Base-by-base conservation (phyloP, 2,329 filamentous ascomycete species). In the Fonsecaea pedrosoi region DNA sequence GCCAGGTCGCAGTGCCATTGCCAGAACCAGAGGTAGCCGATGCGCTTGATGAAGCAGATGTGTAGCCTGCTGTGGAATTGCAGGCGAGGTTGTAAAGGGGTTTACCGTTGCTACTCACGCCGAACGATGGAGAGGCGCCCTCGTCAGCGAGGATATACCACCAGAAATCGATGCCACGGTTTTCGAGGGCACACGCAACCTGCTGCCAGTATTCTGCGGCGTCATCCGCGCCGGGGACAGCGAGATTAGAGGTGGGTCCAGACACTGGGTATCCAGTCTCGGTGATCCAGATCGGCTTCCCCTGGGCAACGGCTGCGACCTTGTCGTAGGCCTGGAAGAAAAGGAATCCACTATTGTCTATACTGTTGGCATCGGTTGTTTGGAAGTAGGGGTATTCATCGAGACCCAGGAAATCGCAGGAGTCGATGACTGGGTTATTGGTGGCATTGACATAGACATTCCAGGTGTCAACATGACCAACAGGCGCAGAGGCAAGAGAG, bases 391-490 rank as follows among this genome's bases (percentile, higher is more conserved):
- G 72, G 55, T 74, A 74, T 25, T 79, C 87, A 89, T 90, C 87
- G 37, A 88, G 83, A 60, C 88, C 87, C 63, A 90, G 75, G 76
- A 85, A 90, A 79, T 91, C 89, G 70, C 85, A 82, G 65, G 86
- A 87, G 67, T 85, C 80, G 70, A 90, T 83, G 67, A 90, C 86
- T 64, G 79, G 78, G 73, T 82, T 81, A 81, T 89, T 90, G 74
- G 83, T 83, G 64, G 76, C 68, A 78, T 90, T 85, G 60, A 84
- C 81, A 85, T 85, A 89, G 62, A 82, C 83, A 56, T 87, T 87
- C 69, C 87, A 90, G 60, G 88, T 90, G 78, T 91, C 89, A 71
- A 90, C 88, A 77, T 90, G 88, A 37, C 87, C 87, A 69, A 89
- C 61, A 30, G 70, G 70, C n/a, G 50, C 64, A 34, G 55, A 56